Evolutionary conservation across 1,139 yeast species (phyloP).

Genomic region (Suhomyces atakaporum): DNA sequence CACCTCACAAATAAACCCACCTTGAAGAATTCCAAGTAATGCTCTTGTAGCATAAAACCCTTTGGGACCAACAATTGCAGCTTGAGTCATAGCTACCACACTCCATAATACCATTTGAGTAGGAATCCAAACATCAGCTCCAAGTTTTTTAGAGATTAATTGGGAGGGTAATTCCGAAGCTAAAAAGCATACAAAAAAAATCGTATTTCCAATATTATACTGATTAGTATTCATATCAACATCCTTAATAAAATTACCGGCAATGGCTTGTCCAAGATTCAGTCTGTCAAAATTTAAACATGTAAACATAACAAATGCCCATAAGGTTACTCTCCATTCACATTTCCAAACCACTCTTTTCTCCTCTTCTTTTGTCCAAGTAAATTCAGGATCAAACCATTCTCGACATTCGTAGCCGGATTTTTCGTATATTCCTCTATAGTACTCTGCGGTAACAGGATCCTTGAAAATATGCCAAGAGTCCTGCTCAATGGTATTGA

Average conservation of each 20-base stretch:
- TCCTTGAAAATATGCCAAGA: constrained; percentile 24
- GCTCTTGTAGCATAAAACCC: constrained; percentile 28
- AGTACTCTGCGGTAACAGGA: constrained; percentile 43
- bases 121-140: constrained; percentile 58
- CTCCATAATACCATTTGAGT: constrained; percentile 54
- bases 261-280: constrained; percentile 50
- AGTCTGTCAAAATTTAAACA: constrained; percentile 54
- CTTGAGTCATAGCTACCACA: constrained; percentile 49
- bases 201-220: constrained; percentile 50
- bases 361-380: constrained; percentile 50
- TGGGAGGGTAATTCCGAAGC: constrained; percentile 61
- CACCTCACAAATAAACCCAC: constrained; percentile 33
- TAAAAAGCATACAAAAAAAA: constrained; percentile 45
- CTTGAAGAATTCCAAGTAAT: constrained; percentile 30
- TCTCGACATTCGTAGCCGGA: constrained; percentile 47
- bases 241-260: constrained; percentile 50
- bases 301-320: constrained; percentile 52
- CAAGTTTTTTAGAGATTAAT: constrained; percentile 51
- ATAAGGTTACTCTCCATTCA: constrained; percentile 46
- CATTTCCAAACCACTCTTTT: constrained; percentile 39
- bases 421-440: constrained; percentile 39
- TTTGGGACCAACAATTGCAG: constrained; percentile 31
- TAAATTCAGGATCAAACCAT: constrained; percentile 45
- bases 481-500: neutral
- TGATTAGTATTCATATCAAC: constrained; percentile 45